phyloP scores from a whole-genome alignment of 2,329 filamentous ascomycete species.

The Aureobasidium melanogenum region DNA sequence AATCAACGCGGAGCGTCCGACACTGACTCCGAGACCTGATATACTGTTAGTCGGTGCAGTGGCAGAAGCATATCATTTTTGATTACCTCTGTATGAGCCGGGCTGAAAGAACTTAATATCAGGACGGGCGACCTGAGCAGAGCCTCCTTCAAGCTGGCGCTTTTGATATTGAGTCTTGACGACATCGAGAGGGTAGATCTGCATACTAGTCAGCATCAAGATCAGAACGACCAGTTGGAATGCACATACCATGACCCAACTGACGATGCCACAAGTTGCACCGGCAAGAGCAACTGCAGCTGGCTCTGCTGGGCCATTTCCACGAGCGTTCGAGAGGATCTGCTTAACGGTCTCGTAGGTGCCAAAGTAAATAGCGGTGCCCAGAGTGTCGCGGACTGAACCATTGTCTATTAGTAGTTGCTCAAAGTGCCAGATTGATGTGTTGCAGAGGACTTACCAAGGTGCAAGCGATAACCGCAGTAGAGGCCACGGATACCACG shows the following conservation, averaged over 20 bases:
- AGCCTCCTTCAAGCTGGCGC: constrained; percentile 64
- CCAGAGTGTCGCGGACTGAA: constrained; percentile 69
- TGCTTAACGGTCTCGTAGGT: constrained; percentile 85
- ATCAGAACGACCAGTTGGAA: background rate
- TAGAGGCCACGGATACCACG: constrained; percentile 67
- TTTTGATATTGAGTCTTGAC: constrained; percentile 81
- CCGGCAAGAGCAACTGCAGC: constrained; percentile 69
- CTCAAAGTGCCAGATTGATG: background rate
- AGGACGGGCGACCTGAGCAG: constrained; percentile 49
- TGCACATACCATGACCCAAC: constrained; percentile 64
- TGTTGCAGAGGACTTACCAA: constrained; percentile 48
- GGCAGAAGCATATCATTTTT: background rate
- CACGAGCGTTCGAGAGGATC: constrained; percentile 65
- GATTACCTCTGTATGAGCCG: constrained; percentile 66
- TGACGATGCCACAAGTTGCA: constrained; percentile 72
- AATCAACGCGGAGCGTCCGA: constrained; percentile 71
- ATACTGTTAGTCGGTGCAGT: background rate
- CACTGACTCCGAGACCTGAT: constrained; percentile 62
- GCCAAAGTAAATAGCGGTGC: constrained; percentile 79
- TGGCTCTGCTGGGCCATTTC: constrained; percentile 67
- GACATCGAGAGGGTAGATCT: constrained; percentile 61
- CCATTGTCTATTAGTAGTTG: background rate
- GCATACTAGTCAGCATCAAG: background rate
- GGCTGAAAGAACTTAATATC: constrained; percentile 70
- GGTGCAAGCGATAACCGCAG: constrained; percentile 69